Evolutionary conservation across 345 rosid genomes (phyloP).

Genomic region (Camelina sativa): DNA sequence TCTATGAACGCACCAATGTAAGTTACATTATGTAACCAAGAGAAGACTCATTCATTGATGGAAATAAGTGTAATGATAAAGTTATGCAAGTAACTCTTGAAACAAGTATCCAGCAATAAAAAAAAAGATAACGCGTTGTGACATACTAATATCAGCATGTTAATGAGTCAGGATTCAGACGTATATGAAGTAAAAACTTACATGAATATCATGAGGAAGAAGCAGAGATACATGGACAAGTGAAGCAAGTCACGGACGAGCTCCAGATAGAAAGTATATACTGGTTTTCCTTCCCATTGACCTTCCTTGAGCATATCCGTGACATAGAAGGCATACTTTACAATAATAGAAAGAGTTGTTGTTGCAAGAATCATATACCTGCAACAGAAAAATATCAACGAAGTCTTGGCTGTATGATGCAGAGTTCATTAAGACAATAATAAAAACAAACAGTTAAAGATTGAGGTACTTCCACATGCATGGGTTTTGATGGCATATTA

Average conservation of each 20-base stretch:
- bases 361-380: slow-evolving; percentile 98
- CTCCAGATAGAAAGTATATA: slow-evolving; percentile 93
- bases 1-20: neutral
- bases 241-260: slow-evolving; percentile 95
- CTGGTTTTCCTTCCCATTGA: slow-evolving; percentile 94
- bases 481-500: neutral
- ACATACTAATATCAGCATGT: slow-evolving; percentile 10
- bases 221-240: slow-evolving; percentile 92
- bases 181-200: slow-evolving; percentile 51
- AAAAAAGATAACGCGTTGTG: slow-evolving; percentile 1
- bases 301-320: slow-evolving; percentile 95
- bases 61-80: neutral
- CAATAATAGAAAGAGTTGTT: slow-evolving; percentile 79
- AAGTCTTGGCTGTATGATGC: neutral
- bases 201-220: slow-evolving; percentile 96
- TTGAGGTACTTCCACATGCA: neutral
- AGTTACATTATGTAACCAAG: neutral
- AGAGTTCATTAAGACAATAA: neutral
- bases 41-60: neutral
- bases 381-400: slow-evolving; percentile 26
- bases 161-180: neutral
- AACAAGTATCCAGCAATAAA: neutral
- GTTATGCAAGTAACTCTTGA: slow-evolving; percentile 3
- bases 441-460: slow-evolving; percentile 3
- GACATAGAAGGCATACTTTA: slow-evolving; percentile 85